phyloP scores from a whole-genome alignment of 148 eudicot species.

The Spergularia bocconei region DNA sequence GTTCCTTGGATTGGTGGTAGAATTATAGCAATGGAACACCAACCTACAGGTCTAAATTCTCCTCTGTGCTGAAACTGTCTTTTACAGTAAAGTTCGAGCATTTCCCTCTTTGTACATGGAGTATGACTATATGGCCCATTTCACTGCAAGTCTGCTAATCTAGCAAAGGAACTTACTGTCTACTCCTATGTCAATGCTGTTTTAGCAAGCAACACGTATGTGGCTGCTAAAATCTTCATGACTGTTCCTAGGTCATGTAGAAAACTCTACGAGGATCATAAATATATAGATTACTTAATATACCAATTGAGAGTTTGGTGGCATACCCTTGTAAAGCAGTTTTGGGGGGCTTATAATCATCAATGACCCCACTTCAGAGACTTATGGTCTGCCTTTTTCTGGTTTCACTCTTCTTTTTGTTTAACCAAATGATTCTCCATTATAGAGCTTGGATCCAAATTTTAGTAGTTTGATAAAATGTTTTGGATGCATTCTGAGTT shows the following conservation, averaged over 20 bases:
- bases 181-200: background rate
- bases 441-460: background rate
- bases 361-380: background rate
- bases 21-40: constrained; percentile 91
- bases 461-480: background rate
- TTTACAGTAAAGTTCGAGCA: background rate
- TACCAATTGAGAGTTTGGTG: background rate
- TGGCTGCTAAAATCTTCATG: constrained; percentile 7
- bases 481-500: background rate
- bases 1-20: constrained; percentile 99
- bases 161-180: background rate
- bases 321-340: background rate
- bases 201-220: background rate
- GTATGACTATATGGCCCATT: background rate
- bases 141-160: background rate
- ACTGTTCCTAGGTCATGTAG: background rate
- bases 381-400: background rate
- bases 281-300: background rate
- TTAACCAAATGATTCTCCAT: background rate
- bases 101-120: background rate
- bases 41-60: constrained; percentile 65
- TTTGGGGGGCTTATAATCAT: background rate
- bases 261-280: background rate
- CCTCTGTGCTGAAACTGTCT: constrained; percentile 6
- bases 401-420: background rate